Evolutionary conservation across 176 grass and related monocot species (phyloP).

Genomic region (Oropetium thomaeum): DNA sequence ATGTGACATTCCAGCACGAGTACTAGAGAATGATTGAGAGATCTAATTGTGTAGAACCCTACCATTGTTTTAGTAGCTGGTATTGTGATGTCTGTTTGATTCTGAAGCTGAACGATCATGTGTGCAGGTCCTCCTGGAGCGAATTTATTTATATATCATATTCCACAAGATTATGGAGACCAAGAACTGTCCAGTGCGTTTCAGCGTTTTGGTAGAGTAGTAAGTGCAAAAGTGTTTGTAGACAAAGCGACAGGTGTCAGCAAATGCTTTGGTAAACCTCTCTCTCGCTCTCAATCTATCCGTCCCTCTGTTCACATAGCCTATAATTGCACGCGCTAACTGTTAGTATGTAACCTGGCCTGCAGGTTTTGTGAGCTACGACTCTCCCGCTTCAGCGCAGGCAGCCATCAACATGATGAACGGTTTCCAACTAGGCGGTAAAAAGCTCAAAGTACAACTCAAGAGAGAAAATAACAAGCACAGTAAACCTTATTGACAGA

Average conservation of each 20-base stretch:
- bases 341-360: background rate
- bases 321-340: background rate
- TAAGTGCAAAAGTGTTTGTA: slow-evolving; percentile 97
- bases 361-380: slow-evolving; percentile 97
- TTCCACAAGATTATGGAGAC: slow-evolving; percentile 81
- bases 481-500: slow-evolving; percentile 68
- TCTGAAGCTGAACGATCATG: slow-evolving; percentile 5
- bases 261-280: slow-evolving; percentile 89
- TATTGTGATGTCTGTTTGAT: background rate
- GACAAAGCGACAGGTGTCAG: slow-evolving; percentile 94
- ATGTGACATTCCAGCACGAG: background rate
- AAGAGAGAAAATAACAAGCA: slow-evolving; percentile 96
- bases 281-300: background rate
- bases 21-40: background rate
- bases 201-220: slow-evolving; percentile 82
- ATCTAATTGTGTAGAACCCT: background rate
- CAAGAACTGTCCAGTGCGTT: slow-evolving; percentile 84
- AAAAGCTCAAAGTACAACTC: slow-evolving; percentile 98
- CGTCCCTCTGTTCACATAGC: background rate
- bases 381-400: slow-evolving; percentile 70
- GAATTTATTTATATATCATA: slow-evolving; percentile 89
- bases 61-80: background rate
- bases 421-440: slow-evolving; percentile 78
- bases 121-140: slow-evolving; percentile 78
- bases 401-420: slow-evolving; percentile 76